Conservation (phyloP, 257 asterid species). For the Lithospermum erythrorhizon region DNA sequence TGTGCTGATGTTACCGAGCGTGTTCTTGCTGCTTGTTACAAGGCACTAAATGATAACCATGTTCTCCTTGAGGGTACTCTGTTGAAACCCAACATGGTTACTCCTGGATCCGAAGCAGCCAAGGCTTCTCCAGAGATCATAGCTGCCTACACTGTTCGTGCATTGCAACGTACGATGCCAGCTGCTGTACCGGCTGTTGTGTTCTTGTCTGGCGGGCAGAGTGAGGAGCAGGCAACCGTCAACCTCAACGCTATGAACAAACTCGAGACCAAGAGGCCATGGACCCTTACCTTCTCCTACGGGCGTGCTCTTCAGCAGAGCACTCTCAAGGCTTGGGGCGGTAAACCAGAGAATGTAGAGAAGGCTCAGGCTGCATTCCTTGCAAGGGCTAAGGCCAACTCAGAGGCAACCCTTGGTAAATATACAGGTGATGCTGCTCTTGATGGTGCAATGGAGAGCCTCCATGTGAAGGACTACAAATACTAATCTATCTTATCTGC, state of each 20-base stretch:
- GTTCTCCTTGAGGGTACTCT: conserved; percentile 65
- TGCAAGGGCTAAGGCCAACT: conserved; percentile 75
- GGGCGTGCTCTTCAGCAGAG: conserved; percentile 96
- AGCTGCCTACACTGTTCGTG: conserved; percentile 78
- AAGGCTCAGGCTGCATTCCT: conserved; percentile 79
- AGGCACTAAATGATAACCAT: conserved; percentile 65
- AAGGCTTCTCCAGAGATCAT: conserved; percentile 57
- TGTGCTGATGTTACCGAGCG: conserved; percentile 72
- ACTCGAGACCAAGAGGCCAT: conserved; percentile 67
- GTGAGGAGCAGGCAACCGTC: conserved; percentile 79
- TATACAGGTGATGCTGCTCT: conserved; percentile 41
- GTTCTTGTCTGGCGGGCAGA: conserved; percentile 89
- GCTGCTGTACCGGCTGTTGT: conserved; percentile 91
- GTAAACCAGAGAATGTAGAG: conserved; percentile 52
- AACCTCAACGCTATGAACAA: conserved; percentile 90
- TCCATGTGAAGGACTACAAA: conserved; percentile 79
- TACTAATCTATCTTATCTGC: conserved; percentile 23
- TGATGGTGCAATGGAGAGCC: conserved; percentile 88
- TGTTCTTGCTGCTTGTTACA: conserved; percentile 64
- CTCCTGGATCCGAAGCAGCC: conserved; percentile 56
- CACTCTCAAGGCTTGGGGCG: conserved; percentile 89
- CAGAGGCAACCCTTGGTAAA: conserved; percentile 78
- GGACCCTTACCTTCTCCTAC: conserved; percentile 79
- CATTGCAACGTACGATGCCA: conserved; percentile 90
- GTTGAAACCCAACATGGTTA: conserved; percentile 74